Base-by-base conservation (phyloP, 148 eudicot species). In the Chenopodium quinoa region DNA sequence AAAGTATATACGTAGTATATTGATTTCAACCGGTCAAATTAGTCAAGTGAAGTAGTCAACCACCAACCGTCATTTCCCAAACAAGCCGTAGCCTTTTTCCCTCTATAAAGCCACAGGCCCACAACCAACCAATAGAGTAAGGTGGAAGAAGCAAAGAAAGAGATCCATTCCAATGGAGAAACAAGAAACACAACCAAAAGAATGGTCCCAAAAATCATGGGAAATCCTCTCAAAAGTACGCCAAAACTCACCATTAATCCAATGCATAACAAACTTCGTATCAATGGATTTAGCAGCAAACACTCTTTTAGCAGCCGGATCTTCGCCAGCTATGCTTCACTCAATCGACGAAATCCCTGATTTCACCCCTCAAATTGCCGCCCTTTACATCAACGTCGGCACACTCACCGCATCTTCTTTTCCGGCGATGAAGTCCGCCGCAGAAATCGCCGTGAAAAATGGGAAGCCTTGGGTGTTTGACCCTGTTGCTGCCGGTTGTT, bases 381-480 rank as follows among this genome's bases (percentile, higher is more conserved):
- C 90, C 1, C 89, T 95, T 29, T 88, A 85, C 79, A 46, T 92
- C 60, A 93, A 95, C 86, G 87, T 91, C 48, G 98, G 97, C 2
- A 92, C 99, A 1, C 94, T 95, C 73, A 83, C 90, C 12, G 78
- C 91, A 17, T 76, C 85, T 47, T 87, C 90, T 86, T 73, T 93
- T 3, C 95, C 97, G 76, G 93, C 94, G 2, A 95, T 95, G 95
- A 89, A 84, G 75, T 60, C 82, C 13, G 97, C 99, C 7, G 97
- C 92, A 3, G 65, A 73, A 69, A 29, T 79, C 16, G 93, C 99
- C 3, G 74, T 64, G 17, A 8, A 60, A 22, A 40, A 70, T 13
- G 80, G 84, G 0, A 92, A 76, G 77, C 97, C 97, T 0, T 95
- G 97, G 99, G 97, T 95, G 77, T 92, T 95, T 75, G 97, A 95